Percentiles rank a stretch among this genome's conserved stretches.
These are phyloP conservation scores for Lachancea nothofagi DNA, from an alignment of 805 yeast genomes.

Conservation along the genomic window DNA sequence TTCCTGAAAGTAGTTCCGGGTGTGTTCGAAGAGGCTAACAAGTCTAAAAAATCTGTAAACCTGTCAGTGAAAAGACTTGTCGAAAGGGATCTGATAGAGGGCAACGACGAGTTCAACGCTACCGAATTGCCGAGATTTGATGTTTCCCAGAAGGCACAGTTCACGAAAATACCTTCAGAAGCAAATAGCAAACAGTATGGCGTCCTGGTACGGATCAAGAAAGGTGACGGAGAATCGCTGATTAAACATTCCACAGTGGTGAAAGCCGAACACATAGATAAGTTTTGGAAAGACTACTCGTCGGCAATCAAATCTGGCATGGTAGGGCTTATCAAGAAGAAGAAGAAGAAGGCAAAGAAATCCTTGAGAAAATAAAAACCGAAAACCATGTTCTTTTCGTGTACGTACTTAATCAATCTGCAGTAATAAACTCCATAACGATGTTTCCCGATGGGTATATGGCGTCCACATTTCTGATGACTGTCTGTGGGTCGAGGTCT, in stretches of 20 bases:
- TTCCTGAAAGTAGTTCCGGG: constrained; percentile 23
- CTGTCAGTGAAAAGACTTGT: constrained; percentile 28
- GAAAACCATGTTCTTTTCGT: background rate
- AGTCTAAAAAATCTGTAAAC: constrained; percentile 24
- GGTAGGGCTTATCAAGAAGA: constrained; percentile 74
- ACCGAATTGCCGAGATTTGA: constrained; percentile 33
- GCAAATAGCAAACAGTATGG: constrained; percentile 43
- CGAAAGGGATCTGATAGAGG: constrained; percentile 28
- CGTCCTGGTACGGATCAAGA: constrained; percentile 55
- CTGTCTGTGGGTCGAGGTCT: constrained; percentile 33
- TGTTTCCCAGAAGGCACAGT: constrained; percentile 24
- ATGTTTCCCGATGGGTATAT: constrained; percentile 64
- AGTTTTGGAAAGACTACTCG: constrained; percentile 74
- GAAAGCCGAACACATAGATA: constrained; percentile 50
- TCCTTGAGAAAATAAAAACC: constrained; percentile 4
- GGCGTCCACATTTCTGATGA: constrained; percentile 39
- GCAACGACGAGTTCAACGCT: constrained; percentile 47
- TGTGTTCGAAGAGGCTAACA: constrained; percentile 26
- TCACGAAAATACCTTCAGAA: constrained; percentile 7
- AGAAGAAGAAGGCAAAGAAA: constrained; percentile 50
- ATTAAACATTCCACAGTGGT: constrained; percentile 71
- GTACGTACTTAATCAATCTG: constrained; percentile 1
- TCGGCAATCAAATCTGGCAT: constrained; percentile 65
- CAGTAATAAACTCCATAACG: constrained; percentile 39
- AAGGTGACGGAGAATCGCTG: constrained; percentile 34